phyloP scores from a whole-genome alignment of 352 stramenopile genomes.

The Poterioochromonas sp. region DNA sequence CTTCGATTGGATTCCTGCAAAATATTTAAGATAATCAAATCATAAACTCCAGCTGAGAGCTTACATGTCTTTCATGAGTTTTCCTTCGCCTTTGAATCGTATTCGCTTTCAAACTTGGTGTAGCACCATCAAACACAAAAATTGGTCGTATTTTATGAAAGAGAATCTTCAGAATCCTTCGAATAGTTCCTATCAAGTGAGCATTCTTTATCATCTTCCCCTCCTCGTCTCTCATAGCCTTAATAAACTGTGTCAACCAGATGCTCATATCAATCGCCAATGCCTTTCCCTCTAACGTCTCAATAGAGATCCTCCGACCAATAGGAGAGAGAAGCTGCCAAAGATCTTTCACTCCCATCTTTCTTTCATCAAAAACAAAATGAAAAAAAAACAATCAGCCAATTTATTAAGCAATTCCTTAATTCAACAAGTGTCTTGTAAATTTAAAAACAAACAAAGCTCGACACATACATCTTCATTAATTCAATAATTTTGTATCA shows the following conservation, averaged over 20 bases:
- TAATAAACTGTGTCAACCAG: constrained; percentile 98
- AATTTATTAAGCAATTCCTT: no score
- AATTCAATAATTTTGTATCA: no score
- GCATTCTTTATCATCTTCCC: constrained; percentile 84
- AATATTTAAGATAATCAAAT: not conserved
- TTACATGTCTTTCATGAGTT: constrained; percentile 30
- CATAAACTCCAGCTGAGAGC: not conserved
- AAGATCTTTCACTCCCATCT: constrained; percentile 96
- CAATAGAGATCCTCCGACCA: constrained; percentile 90
- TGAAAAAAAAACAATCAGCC: no score
- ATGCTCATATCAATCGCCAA: constrained; percentile 97
- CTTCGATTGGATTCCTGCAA: constrained; percentile 14
- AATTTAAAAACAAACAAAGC: no score
- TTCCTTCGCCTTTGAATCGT: constrained; percentile 52
- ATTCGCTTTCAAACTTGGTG: constrained; percentile 85
- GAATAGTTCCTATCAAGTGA: constrained; percentile 85
- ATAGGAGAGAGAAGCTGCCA: constrained; percentile 91
- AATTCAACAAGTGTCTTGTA: no score
- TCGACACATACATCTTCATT: no score
- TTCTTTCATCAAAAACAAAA: no score
- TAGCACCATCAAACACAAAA: constrained; percentile 97
- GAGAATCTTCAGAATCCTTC: constrained; percentile 78
- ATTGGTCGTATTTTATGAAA: constrained; percentile 93
- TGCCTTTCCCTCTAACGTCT: constrained; percentile 80
- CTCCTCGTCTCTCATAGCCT: constrained; percentile 89